Base-by-base conservation (phyloP, 768 basidiomycete genomes). In the Amanita subjunquillea region DNA sequence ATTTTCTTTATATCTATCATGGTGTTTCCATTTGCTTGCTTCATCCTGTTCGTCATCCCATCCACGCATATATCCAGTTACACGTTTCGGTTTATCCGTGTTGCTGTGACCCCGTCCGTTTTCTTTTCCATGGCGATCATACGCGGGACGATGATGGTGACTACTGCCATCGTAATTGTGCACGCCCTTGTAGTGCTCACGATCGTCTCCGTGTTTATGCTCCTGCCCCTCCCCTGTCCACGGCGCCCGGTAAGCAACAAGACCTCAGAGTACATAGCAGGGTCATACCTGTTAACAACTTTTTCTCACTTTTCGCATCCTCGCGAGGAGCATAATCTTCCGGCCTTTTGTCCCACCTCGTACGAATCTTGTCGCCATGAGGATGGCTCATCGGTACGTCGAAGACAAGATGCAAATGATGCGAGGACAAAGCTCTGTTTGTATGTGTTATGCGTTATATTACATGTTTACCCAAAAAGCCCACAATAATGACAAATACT, bases 1-100 rank as follows among this genome's bases (percentile, higher is more conserved):
- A 13, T 30, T 15, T 13, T 39, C 48, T n/a, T 23, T 25, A 15
- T 22, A 12, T n/a, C 13, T 17, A 17, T 43, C 10, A 15, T 37
- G 5, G 22, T 46, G 6, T 46, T 27, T 23, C 15, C 29, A 25
- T 36, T 52, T 32, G 10, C 10, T 29, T 6, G 6, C 15, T 32
- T 45, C 29, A 10, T 51, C 29, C 17, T 43, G n/a, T 25, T 38
- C 51, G 7, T 45, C 51, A 39, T 42, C 51, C 51, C 51, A 53
- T 5, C 29, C 51, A 3, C 51, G 51, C 51, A 53, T 53, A 53
- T 53, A 53, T 22, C 51, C 51, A 53, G 17, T 38, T 0, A 25
- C n/a, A 36, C 51, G 32, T 22, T 46, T 53, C 8, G 30, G 15
- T 10, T 44, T 53, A 9, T 25, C 42, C n/a, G 22, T 34, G 22